These are phyloP conservation scores for Leonotis leonurus DNA, from an alignment of 257 asterid species.

Conservation along the genomic window DNA sequence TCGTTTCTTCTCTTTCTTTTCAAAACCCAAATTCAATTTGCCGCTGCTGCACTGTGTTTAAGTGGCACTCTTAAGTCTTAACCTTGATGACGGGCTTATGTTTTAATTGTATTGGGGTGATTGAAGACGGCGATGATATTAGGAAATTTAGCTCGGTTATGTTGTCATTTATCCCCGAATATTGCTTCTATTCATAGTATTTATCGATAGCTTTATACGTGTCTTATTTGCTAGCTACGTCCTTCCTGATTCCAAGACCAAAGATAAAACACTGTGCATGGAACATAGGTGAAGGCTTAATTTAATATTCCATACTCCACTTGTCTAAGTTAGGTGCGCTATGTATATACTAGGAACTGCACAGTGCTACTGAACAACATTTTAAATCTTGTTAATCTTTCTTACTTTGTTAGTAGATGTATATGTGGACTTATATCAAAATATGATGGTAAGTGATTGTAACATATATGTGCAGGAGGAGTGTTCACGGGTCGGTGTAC, in stretches of 20 bases:
- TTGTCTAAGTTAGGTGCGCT: neutral
- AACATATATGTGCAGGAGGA: slow-evolving; percentile 45
- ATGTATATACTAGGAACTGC: too few relatives aligned
- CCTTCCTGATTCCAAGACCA: neutral
- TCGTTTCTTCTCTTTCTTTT: too few relatives aligned
- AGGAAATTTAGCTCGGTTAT: neutral
- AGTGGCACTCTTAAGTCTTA: neutral
- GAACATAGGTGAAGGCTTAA: too few relatives aligned
- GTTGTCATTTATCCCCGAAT: neutral
- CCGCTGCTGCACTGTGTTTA: too few relatives aligned
- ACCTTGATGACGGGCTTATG: neutral
- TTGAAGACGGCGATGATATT: neutral
- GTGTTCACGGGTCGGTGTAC: slow-evolving; percentile 61
- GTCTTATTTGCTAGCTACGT: slow-evolving; percentile 1
- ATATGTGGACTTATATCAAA: neutral
- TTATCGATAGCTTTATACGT: neutral
- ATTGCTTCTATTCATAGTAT: neutral
- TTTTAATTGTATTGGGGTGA: neutral
- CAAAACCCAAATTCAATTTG: too few relatives aligned
- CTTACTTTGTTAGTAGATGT: too few relatives aligned
- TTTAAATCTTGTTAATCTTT: too few relatives aligned
- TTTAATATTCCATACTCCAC: neutral
- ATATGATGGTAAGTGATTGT: neutral
- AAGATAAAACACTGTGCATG: neutral
- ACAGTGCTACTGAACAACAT: too few relatives aligned